Base-by-base conservation (phyloP, 441 rosid genomes). In the Isatis lusitanica region DNA sequence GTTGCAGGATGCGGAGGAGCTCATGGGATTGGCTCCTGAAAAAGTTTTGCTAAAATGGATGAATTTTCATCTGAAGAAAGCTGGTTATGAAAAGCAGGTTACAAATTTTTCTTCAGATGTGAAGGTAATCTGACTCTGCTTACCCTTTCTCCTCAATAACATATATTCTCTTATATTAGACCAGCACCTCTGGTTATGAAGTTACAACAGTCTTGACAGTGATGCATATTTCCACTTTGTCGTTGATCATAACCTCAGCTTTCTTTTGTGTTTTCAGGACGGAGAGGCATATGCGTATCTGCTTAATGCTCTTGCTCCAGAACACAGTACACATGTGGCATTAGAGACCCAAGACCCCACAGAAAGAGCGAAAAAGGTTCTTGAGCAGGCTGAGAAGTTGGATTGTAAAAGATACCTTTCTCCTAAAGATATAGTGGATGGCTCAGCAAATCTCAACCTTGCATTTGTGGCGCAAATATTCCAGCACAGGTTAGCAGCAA, bases 241-340 rank as follows among this genome's bases (percentile, higher is more conserved):
- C 17, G 51, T 33, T 61, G 26, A 62, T 53, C 35, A 46, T 75
- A 17, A 73, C 57, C 16, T 57, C 44, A 59, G 17, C 10, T 50
- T 71, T 12, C 1, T 68, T 62, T 68, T 33, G 30, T 69, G 48
- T 70, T 56, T 66, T 80, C 84, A 96, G 99, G 98, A 93, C 40
- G 99, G 98, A 43, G 97, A 91, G 86, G 98, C 99, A 51, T 96
- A 96, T 85, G 91, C 97, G 53, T 85, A 91, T 77, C 87, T 96
- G 73, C 96, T 96, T 70, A 91, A 80, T 82, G 87, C 97, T 71
- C 97, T 96, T 73, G 99, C 99, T 53, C 98, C 99, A 73, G 99
- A 96, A 83, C 84, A 77, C 60, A 86, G 94, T 76, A 77, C 78
- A 75, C 83, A 78, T 12, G 16, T 75, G 50, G 77, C 89, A 71